A percentile compares a stretch with the other conserved stretches of the same genome.
phyloP scores from a whole-genome alignment of 2,329 filamentous ascomycete genomes.

The Phialophora tarda region DNA sequence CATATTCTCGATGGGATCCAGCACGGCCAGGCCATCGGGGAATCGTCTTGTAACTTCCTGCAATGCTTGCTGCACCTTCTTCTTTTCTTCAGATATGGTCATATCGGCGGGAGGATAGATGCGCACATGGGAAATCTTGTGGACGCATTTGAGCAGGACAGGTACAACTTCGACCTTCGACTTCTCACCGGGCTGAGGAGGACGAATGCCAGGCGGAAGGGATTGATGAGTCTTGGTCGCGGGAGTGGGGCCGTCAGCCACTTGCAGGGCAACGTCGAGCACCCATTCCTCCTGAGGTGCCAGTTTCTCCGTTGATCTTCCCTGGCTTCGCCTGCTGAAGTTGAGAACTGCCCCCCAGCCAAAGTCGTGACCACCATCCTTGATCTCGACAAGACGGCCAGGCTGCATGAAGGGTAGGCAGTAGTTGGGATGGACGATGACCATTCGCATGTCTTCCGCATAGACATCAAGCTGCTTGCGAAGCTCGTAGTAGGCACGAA shows the following conservation, averaged over 20 bases:
- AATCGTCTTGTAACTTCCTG: conserved; percentile 85
- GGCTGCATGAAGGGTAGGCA: conserved; percentile 82
- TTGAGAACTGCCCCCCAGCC: conserved; percentile 92
- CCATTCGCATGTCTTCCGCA: conserved; percentile 84
- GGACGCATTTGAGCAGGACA: conserved; percentile 82
- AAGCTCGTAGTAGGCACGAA: conserved; percentile 93
- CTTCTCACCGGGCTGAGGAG: conserved; percentile 66
- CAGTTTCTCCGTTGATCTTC: conserved; percentile 71
- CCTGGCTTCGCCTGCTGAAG: conserved; percentile 65
- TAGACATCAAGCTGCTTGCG: conserved; percentile 83
- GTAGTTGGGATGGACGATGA: conserved; percentile 91
- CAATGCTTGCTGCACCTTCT: conserved; percentile 69
- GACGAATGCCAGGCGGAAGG: conserved; percentile 66
- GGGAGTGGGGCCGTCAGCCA: conserved; percentile 60
- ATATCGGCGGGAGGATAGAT: conserved; percentile 83
- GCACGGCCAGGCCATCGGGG: conserved; percentile 83
- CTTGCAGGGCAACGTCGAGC: conserved; percentile 77
- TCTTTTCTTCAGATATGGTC: conserved; percentile 69
- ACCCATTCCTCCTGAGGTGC: conserved; percentile 78
- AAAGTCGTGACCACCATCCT: conserved; percentile 79
- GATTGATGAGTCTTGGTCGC: conserved; percentile 68
- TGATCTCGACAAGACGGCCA: conserved; percentile 86
- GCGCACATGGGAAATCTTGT: conserved; percentile 80
- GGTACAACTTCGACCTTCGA: conserved; percentile 82
- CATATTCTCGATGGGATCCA: conserved; percentile 98